Base-by-base conservation (phyloP, 2,329 filamentous ascomycete species). In the Microcyclosporella mali region DNA sequence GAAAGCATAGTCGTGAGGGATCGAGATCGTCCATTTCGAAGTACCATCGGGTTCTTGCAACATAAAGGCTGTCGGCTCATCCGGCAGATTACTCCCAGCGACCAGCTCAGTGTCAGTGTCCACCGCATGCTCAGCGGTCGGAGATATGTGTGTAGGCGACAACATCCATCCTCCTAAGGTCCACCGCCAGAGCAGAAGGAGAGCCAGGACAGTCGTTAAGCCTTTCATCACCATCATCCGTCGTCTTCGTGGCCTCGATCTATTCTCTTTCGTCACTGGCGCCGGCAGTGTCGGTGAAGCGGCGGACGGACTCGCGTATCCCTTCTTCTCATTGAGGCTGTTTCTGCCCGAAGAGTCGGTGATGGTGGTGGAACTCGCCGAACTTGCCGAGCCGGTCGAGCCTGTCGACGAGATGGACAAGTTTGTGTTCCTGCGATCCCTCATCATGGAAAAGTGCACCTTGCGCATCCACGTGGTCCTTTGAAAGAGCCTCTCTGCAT, bases 21-120 rank as follows among this genome's bases (percentile, higher is more conserved):
- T 88, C 1, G 79, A 88, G 9, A 94, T 77, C 0, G 87, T 92
- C 88, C 88, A 94, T 60, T 77, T 82, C 9, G 79, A 70, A 39
- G 73, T 75, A 2, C 83, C 84, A 33, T 72, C 70, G 18, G 70
- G 67, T 64, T 88, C 84, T 11, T 74, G 77, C 34, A 89, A 71
- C 4, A 86, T 73, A 15, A 92, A 73, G 0, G 85, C 84, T 0
- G 82, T 84, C 0, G 86, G 82, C 49, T 85, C 80, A 19, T 82
- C 74, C 0, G 85, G 85, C n/a, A 88, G 63, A 32, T 70, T 70
- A 47, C 80, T 75, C 47, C 79, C 79, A 29, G 74, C 77, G 6
- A 85, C 75, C 72, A 86, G 80, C 56, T 86, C 81, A 21, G 60
- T 79, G 82, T 37, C 78, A 4, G 21, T 25, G 21, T 37, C 34